Evolutionary conservation across 2,329 filamentous ascomycete genomes (phyloP).

Genomic region (Colletotrichum euphorbiae): DNA sequence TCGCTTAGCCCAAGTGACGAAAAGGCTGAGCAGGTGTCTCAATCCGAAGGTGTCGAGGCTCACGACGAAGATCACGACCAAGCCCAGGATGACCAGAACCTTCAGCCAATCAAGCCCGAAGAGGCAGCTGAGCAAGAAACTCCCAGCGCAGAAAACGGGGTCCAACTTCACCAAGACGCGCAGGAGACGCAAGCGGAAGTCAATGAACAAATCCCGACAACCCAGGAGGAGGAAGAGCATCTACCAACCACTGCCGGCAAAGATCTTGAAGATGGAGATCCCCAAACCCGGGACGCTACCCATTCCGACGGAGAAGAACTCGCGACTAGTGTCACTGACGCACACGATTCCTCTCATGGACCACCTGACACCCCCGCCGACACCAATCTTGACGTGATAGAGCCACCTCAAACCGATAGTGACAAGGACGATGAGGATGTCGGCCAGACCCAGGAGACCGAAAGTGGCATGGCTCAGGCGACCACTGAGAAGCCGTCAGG

Average conservation of each 20-base stretch:
- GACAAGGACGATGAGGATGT: neutral
- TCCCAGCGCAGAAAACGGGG: conserved; percentile 9
- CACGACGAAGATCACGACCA: neutral
- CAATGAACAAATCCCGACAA: conserved; percentile 27
- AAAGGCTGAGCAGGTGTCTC: no score
- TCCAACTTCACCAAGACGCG: conserved; percentile 50
- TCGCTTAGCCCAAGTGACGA: no score
- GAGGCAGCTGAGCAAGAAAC: neutral
- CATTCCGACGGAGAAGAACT: conserved; percentile 31
- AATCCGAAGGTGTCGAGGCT: neutral
- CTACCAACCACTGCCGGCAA: conserved; percentile 32
- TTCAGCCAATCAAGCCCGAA: neutral
- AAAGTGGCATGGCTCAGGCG: neutral
- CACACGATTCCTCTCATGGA: conserved; percentile 31
- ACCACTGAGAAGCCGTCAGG: no score
- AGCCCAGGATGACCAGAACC: neutral
- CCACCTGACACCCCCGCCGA: conserved; percentile 27
- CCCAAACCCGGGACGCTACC: conserved; percentile 25
- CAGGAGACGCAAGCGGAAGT: conserved; percentile 29
- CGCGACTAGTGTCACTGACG: conserved; percentile 30
- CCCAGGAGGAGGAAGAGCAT: conserved; percentile 26
- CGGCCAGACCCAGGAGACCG: neutral
- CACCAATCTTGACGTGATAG: conserved; percentile 6
- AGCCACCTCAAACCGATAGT: neutral
- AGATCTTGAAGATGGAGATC: conserved; percentile 36